phyloP scores from a whole-genome alignment of 208 protist genomes.

The Herpetomonas samuelpessoai region DNA sequence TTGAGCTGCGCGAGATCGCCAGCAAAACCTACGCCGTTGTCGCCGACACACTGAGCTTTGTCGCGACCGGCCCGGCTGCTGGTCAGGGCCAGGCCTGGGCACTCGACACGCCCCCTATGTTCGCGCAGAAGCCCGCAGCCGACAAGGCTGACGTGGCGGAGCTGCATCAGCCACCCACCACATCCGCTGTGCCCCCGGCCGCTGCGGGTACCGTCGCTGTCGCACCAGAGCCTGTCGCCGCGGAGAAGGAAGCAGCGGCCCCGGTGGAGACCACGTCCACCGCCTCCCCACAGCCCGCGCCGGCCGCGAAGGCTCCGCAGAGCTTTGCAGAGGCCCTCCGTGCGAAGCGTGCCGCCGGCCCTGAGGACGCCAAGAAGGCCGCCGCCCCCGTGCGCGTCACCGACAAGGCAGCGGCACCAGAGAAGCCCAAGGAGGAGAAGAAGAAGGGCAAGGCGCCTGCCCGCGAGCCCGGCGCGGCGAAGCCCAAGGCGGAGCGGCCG shows the following conservation, averaged over 20 bases:
- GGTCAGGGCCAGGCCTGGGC: slow-evolving; percentile 33
- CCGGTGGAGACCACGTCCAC: slow-evolving; percentile 4
- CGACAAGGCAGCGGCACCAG: slow-evolving; percentile 10
- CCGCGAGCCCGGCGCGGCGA: not conserved
- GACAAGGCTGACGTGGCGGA: slow-evolving; percentile 14
- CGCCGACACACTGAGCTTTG: slow-evolving; percentile 37
- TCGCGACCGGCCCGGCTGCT: not conserved
- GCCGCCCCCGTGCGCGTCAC: slow-evolving; percentile 16
- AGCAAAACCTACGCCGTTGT: slow-evolving; percentile 50
- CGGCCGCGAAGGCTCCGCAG: slow-evolving; percentile 27
- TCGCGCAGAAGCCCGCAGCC: slow-evolving; percentile 17
- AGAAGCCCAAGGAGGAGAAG: slow-evolving; percentile 11
- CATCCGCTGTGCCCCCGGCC: slow-evolving; percentile 4
- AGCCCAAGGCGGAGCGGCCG: not conserved
- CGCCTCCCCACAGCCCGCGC: slow-evolving; percentile 1
- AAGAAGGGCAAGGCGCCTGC: slow-evolving; percentile 19
- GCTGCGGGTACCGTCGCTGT: slow-evolving; percentile 1
- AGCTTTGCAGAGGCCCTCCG: slow-evolving; percentile 52
- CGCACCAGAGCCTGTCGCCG: not conserved
- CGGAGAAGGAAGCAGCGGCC: not conserved
- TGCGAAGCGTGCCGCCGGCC: slow-evolving; percentile 21
- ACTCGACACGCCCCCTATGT: slow-evolving; percentile 56
- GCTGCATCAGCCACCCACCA: slow-evolving; percentile 27
- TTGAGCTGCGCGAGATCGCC: slow-evolving; percentile 54
- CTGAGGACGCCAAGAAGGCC: slow-evolving; percentile 15